A percentile compares a stretch with the other conserved stretches of the same genome.
Evolutionary conservation across 2,329 filamentous ascomycete species (phyloP).

Genomic region (Trichophyton simii): DNA sequence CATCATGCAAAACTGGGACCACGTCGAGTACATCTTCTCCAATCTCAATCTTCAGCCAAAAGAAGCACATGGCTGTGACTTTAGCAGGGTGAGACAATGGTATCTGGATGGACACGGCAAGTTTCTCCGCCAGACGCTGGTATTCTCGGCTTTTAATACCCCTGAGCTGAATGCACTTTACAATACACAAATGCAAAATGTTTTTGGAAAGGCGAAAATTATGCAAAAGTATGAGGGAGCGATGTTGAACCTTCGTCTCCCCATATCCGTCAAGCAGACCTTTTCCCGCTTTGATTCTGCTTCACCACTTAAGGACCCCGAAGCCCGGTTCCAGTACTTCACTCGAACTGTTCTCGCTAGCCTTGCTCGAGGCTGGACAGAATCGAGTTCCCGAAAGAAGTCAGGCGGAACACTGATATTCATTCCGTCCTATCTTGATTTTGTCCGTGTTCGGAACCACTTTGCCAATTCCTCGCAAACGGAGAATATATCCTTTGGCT

Average conservation of each 20-base stretch:
- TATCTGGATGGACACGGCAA: constrained; percentile 80
- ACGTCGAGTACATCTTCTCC: constrained; percentile 81
- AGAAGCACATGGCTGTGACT: constrained; percentile 84
- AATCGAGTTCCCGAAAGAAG: constrained; percentile 25
- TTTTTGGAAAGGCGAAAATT: constrained; percentile 64
- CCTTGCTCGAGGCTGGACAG: constrained; percentile 19
- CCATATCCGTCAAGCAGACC: constrained; percentile 63
- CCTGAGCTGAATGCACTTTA: constrained; percentile 76
- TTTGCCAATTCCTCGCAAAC: constrained; percentile 58
- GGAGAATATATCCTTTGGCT: constrained; percentile 56
- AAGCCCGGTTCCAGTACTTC: constrained; percentile 85
- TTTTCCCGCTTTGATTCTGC: constrained; percentile 73
- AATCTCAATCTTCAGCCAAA: constrained; percentile 85
- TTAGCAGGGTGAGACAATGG: constrained; percentile 78
- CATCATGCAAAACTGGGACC: constrained; percentile 97
- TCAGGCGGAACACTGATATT: constrained; percentile 70
- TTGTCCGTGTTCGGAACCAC: constrained; percentile 83
- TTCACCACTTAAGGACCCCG: constrained; percentile 62
- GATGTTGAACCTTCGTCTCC: constrained; percentile 55
- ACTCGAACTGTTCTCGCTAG: constrained; percentile 66
- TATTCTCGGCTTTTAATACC: constrained; percentile 71
- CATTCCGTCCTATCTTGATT: constrained; percentile 88
- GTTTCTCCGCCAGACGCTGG: constrained; percentile 71
- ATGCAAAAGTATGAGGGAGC: constrained; percentile 56
- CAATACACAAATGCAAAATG: constrained; percentile 64